phyloP scores from a whole-genome alignment of 2,329 filamentous ascomycete species.

The Nemania sp. region DNA sequence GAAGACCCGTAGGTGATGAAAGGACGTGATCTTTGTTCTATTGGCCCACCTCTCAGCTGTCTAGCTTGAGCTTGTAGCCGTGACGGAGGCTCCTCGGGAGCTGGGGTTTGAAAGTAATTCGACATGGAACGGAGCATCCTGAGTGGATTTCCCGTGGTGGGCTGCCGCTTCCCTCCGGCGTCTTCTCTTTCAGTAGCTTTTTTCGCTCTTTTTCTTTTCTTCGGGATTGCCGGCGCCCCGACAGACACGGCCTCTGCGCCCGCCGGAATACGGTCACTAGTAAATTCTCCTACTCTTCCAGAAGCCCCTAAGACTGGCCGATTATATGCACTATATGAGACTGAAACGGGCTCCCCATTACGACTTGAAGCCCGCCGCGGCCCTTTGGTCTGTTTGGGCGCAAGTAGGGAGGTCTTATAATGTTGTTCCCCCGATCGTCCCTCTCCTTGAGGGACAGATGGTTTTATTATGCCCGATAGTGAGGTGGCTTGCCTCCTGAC shows the following conservation, averaged over 20 bases:
- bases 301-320: slow-evolving; percentile 45
- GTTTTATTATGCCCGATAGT: slow-evolving; percentile 49
- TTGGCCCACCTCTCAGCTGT: slow-evolving; percentile 30
- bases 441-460: slow-evolving; percentile 8
- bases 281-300: slow-evolving; percentile 12
- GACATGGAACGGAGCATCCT: slow-evolving; percentile 44
- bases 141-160: background rate
- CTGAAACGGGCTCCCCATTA: slow-evolving; percentile 34
- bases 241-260: background rate
- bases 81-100: slow-evolving; percentile 6
- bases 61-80: slow-evolving; percentile 17
- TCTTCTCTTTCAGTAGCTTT: slow-evolving; percentile 27
- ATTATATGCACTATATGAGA: slow-evolving; percentile 48
- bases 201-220: slow-evolving; percentile 29
- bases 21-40: slow-evolving; percentile 33
- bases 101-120: slow-evolving; percentile 21
- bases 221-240: background rate
- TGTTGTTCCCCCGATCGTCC: slow-evolving; percentile 20
- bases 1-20: slow-evolving; percentile 40
- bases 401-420: slow-evolving; percentile 11
- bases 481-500: slow-evolving; percentile 44
- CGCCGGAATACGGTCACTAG: background rate
- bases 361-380: slow-evolving; percentile 33
- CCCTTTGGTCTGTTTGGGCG: slow-evolving; percentile 1
- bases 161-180: slow-evolving; percentile 10